A percentile compares a stretch with the other conserved stretches of the same genome.
Evolutionary conservation across 2,329 filamentous ascomycete genomes (phyloP).

Genomic region (Aspergillus aculeatinus): DNA sequence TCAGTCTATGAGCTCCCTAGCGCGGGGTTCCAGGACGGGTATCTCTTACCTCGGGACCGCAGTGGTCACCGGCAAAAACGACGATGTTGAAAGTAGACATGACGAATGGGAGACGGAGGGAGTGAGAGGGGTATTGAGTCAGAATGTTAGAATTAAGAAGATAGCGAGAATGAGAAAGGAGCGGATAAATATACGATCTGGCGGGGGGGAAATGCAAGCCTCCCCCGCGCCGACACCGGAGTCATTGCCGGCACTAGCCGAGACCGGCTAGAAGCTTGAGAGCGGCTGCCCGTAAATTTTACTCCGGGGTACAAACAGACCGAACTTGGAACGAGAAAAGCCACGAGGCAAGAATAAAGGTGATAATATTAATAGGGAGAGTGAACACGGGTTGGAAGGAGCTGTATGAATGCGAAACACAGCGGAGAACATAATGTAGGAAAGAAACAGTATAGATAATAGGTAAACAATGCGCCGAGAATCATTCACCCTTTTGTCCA

Average conservation of each 20-base stretch:
- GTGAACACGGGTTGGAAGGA: neutral
- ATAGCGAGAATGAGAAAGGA: neutral
- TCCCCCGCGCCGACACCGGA: constrained; percentile 32
- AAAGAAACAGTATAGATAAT: neutral
- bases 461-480: constrained; percentile 7
- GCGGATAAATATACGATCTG: constrained; percentile 19
- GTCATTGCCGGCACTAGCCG: constrained; percentile 7
- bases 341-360: neutral
- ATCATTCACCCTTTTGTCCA: constrained; percentile 15
- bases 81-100: constrained; percentile 77
- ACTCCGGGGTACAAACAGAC: neutral
- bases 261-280: constrained; percentile 7
- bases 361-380: neutral
- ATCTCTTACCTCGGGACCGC: constrained; percentile 74
- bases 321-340: neutral
- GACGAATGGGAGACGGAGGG: constrained; percentile 23
- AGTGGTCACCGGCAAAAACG: constrained; percentile 80
- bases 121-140: constrained; percentile 7
- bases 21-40: neutral
- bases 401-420: neutral
- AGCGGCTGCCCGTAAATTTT: neutral
- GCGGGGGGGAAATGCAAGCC: constrained; percentile 16
- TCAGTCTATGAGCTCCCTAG: constrained; percentile 10
- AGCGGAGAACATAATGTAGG: neutral
- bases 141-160: neutral